Conservation (phyloP, 2,329 filamentous ascomycete genomes). For the Chrysoporthe deuterocubensis region DNA sequence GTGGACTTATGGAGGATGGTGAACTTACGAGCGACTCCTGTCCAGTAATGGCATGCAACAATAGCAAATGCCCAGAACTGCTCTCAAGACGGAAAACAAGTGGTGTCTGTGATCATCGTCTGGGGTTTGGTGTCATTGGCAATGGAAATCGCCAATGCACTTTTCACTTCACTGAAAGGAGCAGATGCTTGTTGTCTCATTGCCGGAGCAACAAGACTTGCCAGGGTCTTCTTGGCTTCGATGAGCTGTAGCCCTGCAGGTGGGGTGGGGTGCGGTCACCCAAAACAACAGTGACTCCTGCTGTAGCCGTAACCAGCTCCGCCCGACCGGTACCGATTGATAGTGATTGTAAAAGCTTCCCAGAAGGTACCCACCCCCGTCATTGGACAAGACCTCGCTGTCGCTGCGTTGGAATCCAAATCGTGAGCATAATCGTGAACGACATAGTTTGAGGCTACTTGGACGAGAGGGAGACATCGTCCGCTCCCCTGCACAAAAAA, state of each 20-base stretch:
- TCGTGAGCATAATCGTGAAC: background rate
- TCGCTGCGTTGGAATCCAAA: background rate
- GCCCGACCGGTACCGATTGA: background rate
- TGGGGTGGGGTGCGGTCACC: too few relatives aligned
- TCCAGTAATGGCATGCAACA: conserved; percentile 13
- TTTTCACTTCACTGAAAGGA: conserved; percentile 20
- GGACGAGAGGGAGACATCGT: background rate
- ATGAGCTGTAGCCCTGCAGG: conserved; percentile 9
- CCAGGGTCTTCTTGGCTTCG: background rate
- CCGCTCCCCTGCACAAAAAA: background rate
- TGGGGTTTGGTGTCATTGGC: background rate
- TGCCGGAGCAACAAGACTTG: conserved; percentile 24
- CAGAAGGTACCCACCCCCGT: conserved; percentile 1
- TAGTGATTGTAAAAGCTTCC: background rate
- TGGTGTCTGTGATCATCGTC: conserved; percentile 11
- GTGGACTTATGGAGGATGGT: background rate
- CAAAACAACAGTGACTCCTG: background rate
- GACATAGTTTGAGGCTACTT: background rate
- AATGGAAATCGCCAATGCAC: conserved; percentile 15
- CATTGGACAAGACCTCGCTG: background rate
- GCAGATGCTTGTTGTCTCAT: conserved; percentile 26
- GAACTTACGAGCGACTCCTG: conserved; percentile 18
- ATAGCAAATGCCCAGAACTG: conserved; percentile 14
- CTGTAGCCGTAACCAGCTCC: background rate
- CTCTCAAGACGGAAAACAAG: background rate